Base-by-base conservation (phyloP, 108 stramenopile genomes). In the Tribonema minus region DNA sequence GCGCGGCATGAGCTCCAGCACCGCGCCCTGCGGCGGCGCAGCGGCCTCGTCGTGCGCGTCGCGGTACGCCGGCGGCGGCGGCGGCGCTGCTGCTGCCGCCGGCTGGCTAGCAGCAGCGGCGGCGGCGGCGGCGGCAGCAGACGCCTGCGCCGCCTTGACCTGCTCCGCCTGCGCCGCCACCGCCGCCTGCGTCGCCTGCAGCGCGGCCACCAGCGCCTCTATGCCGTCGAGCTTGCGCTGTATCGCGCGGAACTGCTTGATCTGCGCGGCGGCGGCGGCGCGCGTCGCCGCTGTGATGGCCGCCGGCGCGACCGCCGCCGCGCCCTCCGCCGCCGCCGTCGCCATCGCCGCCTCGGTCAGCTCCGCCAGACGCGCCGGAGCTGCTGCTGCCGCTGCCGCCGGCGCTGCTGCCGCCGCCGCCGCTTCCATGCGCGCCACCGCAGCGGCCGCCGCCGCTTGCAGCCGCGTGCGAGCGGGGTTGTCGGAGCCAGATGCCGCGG, bases 31-130 rank as follows among this genome's bases (percentile, higher is more conserved):
- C 9, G 46, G 46, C 9, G 46, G 46, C 46, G 46, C 15, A 54
- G 20, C 46, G 20, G 77, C 67, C 28, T 4, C 68, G 37, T 79
- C 77, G 31, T 79, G 41, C 28, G 77, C 68, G 32, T 79, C 77
- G 40, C 66, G 35, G 35, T 67, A 67, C 33, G 38, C 67, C 20
- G 25, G 9, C 25, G 67, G 3, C 25, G 35, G n/a, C 25, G 35
- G 25, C 28, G 67, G 25, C 12, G 33, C 12, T 54, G 46, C 15
- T 54, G 46, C 46, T 54, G 46, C 46, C 20, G 20, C 46, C 20
- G 46, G 46, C 46, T n/a, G n/a, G n/a, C n/a, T n/a, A n/a, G n/a
- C n/a, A n/a, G n/a, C n/a, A n/a, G n/a, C n/a, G n/a, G n/a, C n/a
- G n/a, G n/a, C n/a, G n/a, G n/a, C n/a, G n/a, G n/a, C n/a, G n/a